phyloP scores from a whole-genome alignment of 2,329 filamentous ascomycete species.

The Colletotrichum eleusines region DNA sequence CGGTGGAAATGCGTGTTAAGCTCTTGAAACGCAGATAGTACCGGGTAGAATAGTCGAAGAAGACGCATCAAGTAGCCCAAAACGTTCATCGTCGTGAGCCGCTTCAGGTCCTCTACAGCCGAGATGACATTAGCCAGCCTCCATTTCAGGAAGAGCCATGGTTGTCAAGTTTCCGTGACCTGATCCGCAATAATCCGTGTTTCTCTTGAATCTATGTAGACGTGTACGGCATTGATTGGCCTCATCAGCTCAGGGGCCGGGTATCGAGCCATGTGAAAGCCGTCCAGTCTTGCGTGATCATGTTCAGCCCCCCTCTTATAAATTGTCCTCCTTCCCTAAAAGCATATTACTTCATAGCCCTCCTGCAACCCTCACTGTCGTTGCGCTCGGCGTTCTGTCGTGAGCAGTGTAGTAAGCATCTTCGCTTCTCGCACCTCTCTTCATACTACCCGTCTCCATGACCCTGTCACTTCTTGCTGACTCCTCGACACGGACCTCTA shows the following conservation, averaged over 20 bases:
- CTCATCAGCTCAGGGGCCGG: too few species aligned
- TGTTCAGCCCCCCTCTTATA: not conserved
- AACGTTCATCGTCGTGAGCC: not conserved
- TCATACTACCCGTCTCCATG: not conserved
- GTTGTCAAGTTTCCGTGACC: not conserved
- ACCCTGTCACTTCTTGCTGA: not conserved
- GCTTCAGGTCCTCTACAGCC: not conserved
- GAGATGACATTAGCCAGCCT: not conserved
- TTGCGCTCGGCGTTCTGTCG: not conserved
- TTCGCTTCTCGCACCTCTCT: conserved; percentile 17
- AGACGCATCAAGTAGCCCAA: not conserved
- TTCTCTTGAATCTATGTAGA: not conserved
- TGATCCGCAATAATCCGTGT: not conserved
- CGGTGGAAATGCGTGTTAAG: not conserved
- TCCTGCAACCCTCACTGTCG: conserved; percentile 9
- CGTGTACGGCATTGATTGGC: not conserved
- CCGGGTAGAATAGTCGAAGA: not conserved
- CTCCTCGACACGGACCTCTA: conserved; percentile 34
- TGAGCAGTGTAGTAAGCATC: conserved; percentile 17
- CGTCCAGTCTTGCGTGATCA: not conserved
- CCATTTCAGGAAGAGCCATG: not conserved
- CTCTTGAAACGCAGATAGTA: too few species aligned
- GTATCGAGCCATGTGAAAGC: not conserved
- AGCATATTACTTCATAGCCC: not conserved
- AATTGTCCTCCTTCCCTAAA: not conserved